phyloP scores from a whole-genome alignment of 345 rosid species.

The Acer yangbiense region DNA sequence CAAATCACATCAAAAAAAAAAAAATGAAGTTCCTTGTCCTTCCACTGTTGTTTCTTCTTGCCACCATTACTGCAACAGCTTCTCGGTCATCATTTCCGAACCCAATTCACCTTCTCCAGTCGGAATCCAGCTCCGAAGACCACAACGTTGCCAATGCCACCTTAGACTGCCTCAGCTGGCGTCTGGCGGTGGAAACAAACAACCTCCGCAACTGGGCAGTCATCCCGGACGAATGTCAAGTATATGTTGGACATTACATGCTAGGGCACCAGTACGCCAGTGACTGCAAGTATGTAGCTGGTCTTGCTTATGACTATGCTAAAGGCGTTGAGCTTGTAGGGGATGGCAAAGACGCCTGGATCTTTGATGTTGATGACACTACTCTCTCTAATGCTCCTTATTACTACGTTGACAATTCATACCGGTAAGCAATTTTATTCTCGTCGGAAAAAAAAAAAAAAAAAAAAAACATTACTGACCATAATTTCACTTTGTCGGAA shows the following conservation, averaged over 20 bases:
- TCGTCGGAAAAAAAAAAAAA: too few species aligned
- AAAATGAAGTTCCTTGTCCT: not conserved
- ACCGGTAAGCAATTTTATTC: slow-evolving; percentile 38
- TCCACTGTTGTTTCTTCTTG: slow-evolving; percentile 6
- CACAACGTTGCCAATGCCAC: not conserved
- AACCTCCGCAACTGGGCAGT: slow-evolving; percentile 33
- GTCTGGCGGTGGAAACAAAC: slow-evolving; percentile 48
- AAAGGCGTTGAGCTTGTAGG: slow-evolving; percentile 21
- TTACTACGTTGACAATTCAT: slow-evolving; percentile 37
- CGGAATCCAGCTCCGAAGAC: slow-evolving; percentile 19
- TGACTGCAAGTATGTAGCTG: slow-evolving; percentile 23
- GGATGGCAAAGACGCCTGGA: slow-evolving; percentile 57
- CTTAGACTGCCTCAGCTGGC: slow-evolving; percentile 37
- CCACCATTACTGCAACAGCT: slow-evolving; percentile 3
- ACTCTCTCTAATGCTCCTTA: slow-evolving; percentile 60
- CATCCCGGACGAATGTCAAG: slow-evolving; percentile 35
- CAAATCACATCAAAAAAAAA: not conserved
- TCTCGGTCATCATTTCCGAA: slow-evolving; percentile 3
- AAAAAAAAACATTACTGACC: too few species aligned
- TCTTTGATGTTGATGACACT: slow-evolving; percentile 70
- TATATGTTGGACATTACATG: slow-evolving; percentile 46
- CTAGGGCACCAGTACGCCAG: slow-evolving; percentile 38
- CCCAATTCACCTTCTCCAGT: slow-evolving; percentile 31
- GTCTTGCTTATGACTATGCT: slow-evolving; percentile 29
- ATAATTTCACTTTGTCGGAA: too few species aligned